Conservation (phyloP, 345 rosid species). For the Erysimum cheiranthoides region DNA sequence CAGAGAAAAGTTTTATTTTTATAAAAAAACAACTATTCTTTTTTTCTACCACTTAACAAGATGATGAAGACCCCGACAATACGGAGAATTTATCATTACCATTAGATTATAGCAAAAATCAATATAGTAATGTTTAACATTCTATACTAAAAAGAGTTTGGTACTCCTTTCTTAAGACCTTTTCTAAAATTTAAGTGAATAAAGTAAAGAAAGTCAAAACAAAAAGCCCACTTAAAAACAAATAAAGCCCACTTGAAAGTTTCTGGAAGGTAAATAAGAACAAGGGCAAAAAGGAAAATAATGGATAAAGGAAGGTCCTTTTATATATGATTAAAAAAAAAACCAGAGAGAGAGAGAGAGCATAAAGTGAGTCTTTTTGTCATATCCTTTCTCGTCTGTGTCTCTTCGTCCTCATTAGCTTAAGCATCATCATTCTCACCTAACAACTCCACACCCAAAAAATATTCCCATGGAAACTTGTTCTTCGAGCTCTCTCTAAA, state of each 20-base stretch:
- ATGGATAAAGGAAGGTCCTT: constrained; percentile 28
- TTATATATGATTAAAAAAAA: background rate
- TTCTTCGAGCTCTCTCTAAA: constrained; percentile 30
- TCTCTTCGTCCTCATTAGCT: constrained; percentile 49
- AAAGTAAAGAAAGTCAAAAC: constrained; percentile 26
- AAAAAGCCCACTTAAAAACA: constrained; percentile 38
- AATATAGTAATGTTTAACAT: background rate
- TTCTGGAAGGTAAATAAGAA: constrained; percentile 31
- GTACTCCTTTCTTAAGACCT: constrained; percentile 3
- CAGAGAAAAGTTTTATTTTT: no score
- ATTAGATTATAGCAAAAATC: background rate
- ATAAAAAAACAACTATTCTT: background rate
- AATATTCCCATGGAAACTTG: constrained; percentile 16
- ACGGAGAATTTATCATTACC: constrained; percentile 31
- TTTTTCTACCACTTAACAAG: constrained; percentile 22
- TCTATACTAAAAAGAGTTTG: constrained; percentile 16
- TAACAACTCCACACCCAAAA: constrained; percentile 29
- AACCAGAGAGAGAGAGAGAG: constrained; percentile 37
- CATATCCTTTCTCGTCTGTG: constrained; percentile 46
- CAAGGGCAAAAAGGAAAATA: constrained; percentile 35
- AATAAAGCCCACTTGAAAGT: constrained; percentile 35
- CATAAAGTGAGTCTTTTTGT: constrained; percentile 48
- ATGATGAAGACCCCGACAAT: constrained; percentile 35
- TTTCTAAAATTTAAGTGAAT: background rate
- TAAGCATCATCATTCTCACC: constrained; percentile 41